phyloP scores from a whole-genome alignment of 352 stramenopile species.

The Phytophthora capsici region DNA sequence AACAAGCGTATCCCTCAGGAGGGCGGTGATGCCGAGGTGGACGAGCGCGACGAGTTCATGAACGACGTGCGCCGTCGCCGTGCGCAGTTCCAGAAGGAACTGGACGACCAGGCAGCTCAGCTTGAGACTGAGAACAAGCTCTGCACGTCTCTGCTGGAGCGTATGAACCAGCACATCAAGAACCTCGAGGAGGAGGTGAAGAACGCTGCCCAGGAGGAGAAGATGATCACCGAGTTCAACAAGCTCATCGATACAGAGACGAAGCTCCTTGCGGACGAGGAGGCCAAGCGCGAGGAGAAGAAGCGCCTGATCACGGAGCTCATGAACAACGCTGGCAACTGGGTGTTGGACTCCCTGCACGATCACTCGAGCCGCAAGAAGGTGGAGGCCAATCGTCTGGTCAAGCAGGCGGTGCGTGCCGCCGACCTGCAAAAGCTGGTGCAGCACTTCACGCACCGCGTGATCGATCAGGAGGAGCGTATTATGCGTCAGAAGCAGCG shows the following conservation, averaged over 20 bases:
- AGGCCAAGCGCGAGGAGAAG: conserved; percentile 89
- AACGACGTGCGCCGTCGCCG: conserved; percentile 84
- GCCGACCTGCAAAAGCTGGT: conserved; percentile 88
- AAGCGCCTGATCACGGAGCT: conserved; percentile 85
- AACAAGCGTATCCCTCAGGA: conserved; percentile 87
- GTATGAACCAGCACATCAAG: conserved; percentile 86
- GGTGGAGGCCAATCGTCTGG: conserved; percentile 82
- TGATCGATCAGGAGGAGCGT: conserved; percentile 90
- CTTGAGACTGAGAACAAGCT: conserved; percentile 83
- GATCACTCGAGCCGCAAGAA: conserved; percentile 90
- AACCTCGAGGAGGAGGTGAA: conserved; percentile 82
- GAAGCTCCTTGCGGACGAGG: conserved; percentile 80
- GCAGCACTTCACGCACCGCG: conserved; percentile 90
- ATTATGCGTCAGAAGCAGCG: conserved; percentile 92
- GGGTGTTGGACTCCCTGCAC: conserved; percentile 84
- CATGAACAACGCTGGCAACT: conserved; percentile 90
- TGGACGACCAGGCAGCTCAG: conserved; percentile 77
- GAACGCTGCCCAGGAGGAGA: conserved; percentile 72
- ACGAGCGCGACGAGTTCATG: conserved; percentile 90
- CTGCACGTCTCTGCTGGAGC: conserved; percentile 77
- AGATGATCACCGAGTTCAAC: conserved; percentile 80
- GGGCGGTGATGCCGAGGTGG: conserved; percentile 70
- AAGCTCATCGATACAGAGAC: conserved; percentile 74
- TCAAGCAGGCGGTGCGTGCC: conserved; percentile 83
- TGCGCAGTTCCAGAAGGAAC: conserved; percentile 84